phyloP scores from a whole-genome alignment of 2,329 filamentous ascomycete species.

The Chaetomium strumarium region DNA sequence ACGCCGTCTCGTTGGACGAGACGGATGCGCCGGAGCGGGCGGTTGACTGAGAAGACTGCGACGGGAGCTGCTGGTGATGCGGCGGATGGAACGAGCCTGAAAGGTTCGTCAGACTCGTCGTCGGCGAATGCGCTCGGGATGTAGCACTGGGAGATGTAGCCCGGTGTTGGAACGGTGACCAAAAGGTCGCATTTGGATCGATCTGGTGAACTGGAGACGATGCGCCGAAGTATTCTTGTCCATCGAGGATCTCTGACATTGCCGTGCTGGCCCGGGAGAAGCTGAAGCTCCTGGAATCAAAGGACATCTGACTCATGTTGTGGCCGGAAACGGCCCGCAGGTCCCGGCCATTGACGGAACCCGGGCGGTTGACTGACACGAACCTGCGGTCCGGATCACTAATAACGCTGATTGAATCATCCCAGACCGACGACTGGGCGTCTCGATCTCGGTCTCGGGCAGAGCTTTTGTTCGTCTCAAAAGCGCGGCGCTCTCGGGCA shows the following conservation, averaged over 20 bases:
- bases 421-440: constrained; percentile 37
- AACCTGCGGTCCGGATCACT: constrained; percentile 51
- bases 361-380: constrained; percentile 39
- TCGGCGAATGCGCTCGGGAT: constrained; percentile 55
- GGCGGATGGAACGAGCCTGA: constrained; percentile 44
- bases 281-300: constrained; percentile 60
- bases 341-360: constrained; percentile 48
- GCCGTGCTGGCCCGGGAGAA: constrained; percentile 51
- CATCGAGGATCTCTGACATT: constrained; percentile 61
- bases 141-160: constrained; percentile 58
- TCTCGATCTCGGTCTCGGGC: constrained; percentile 43
- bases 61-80: constrained; percentile 38
- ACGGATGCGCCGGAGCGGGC: constrained; percentile 59
- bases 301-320: constrained; percentile 63
- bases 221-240: constrained; percentile 63
- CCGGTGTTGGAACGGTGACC: constrained; percentile 73
- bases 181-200: constrained; percentile 75
- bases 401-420: constrained; percentile 48
- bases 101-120: constrained; percentile 54
- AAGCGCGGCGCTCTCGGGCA: constrained; percentile 63
- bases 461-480: constrained; percentile 40
- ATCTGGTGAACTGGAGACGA: constrained; percentile 64
- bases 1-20: constrained; percentile 62
- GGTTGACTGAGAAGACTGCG: constrained; percentile 43
- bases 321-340: constrained; percentile 52